phyloP scores from a whole-genome alignment of 2,329 filamentous ascomycete genomes.

The Aspergillus sp. region DNA sequence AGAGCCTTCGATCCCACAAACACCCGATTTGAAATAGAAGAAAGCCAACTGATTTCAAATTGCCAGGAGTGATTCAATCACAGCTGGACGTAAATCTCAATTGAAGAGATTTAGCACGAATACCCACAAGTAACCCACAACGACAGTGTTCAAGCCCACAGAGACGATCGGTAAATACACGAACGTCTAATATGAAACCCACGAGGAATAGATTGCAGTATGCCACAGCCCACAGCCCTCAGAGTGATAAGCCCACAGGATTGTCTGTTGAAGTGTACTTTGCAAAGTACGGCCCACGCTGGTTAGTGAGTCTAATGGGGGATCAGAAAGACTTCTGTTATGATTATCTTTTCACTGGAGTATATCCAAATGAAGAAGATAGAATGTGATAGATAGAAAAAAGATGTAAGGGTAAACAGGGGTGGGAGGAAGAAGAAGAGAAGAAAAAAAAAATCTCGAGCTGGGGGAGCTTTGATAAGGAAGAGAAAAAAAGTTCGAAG shows the following conservation, averaged over 20 bases:
- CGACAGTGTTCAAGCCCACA: conserved; percentile 41
- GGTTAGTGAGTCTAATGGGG: conserved; percentile 21
- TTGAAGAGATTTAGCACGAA: conserved; percentile 20
- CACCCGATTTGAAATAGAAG: conserved; percentile 27
- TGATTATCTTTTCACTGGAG: background rate
- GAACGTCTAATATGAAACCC: conserved; percentile 38
- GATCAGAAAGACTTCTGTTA: conserved; percentile 10
- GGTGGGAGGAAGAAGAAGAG: conserved; percentile 14
- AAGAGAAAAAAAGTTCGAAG: conserved; percentile 22
- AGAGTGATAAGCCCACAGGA: conserved; percentile 34
- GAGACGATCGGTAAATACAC: conserved; percentile 38
- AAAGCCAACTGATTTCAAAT: conserved; percentile 23
- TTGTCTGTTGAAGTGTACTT: conserved; percentile 32
- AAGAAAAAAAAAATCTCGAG: conserved; percentile 15
- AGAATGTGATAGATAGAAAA: conserved; percentile 4
- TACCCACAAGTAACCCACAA: conserved; percentile 39
- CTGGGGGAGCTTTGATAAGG: conserved; percentile 23
- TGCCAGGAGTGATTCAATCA: conserved; percentile 27
- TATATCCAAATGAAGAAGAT: conserved; percentile 11
- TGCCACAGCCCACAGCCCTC: conserved; percentile 40
- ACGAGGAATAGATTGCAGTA: conserved; percentile 36
- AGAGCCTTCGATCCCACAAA: conserved; percentile 32
- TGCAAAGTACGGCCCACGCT: conserved; percentile 29
- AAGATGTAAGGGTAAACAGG: conserved; percentile 1
- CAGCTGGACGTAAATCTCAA: conserved; percentile 21